Percentiles rank a stretch among this genome's conserved stretches.
These are phyloP conservation scores for Cystobasidium pallidum DNA, from an alignment of 1,284 basidiomycete species.

Conservation along the genomic window DNA sequence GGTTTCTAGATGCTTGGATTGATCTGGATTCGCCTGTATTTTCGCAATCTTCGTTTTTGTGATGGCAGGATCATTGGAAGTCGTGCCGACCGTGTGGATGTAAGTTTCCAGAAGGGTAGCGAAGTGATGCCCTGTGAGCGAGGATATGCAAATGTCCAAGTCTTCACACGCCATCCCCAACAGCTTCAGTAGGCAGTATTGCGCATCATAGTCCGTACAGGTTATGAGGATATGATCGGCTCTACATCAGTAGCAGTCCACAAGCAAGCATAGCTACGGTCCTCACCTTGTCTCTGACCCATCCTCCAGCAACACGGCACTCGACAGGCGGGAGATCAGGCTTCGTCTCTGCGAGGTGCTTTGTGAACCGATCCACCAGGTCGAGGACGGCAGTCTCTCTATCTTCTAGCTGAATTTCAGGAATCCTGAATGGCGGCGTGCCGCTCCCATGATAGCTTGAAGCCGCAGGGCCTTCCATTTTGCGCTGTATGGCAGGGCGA, in stretches of 20 bases:
- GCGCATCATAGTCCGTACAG: background rate
- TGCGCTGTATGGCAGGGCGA: background rate
- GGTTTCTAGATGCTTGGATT: constrained; percentile 97
- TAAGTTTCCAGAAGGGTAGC: constrained; percentile 77
- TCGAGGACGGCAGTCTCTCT: constrained; percentile 33
- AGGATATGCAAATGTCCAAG: constrained; percentile 87
- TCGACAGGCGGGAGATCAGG: constrained; percentile 46
- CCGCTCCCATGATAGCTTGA: background rate
- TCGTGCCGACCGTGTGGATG: constrained; percentile 59
- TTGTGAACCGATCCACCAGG: constrained; percentile 40
- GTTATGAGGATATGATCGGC: background rate
- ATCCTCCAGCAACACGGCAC: constrained; percentile 53
- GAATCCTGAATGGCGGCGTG: constrained; percentile 8
- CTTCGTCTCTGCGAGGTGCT: constrained; percentile 17
- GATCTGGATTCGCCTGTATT: constrained; percentile 93
- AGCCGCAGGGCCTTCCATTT: background rate
- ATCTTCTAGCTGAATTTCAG: constrained; percentile 37
- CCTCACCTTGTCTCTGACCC: constrained; percentile 76
- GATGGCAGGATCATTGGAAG: constrained; percentile 36
- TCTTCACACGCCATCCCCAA: constrained; percentile 83
- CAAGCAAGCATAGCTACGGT: background rate
- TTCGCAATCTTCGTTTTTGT: constrained; percentile 62
- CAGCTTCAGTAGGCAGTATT: constrained; percentile 63
- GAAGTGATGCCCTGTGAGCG: constrained; percentile 89
- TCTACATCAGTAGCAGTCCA: background rate